phyloP scores from a whole-genome alignment of 768 basidiomycete species.

The Tricholoma terreum region DNA sequence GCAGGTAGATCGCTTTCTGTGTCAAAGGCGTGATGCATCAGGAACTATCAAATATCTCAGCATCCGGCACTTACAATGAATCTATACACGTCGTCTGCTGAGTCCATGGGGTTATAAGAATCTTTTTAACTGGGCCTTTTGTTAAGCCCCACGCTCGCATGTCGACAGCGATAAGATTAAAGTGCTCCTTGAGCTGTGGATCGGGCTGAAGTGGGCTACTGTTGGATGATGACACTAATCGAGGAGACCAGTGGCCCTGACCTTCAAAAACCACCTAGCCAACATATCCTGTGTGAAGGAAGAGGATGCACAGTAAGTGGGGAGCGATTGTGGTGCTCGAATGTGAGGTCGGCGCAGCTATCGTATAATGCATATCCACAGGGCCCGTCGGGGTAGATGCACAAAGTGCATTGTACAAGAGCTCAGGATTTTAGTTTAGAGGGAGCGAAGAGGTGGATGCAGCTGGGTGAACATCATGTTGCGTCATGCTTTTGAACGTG shows the following conservation, averaged over 20 bases:
- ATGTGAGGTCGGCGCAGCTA: slow-evolving; percentile 16
- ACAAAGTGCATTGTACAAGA: slow-evolving; percentile 15
- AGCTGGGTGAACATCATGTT: background rate
- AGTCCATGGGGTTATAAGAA: slow-evolving; percentile 19
- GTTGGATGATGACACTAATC: background rate
- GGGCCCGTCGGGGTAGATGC: slow-evolving; percentile 13
- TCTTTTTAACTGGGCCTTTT: slow-evolving; percentile 14
- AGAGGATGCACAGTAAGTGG: slow-evolving; percentile 18
- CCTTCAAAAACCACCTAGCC: slow-evolving; percentile 21
- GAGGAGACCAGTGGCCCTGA: background rate
- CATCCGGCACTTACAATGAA: slow-evolving; percentile 23
- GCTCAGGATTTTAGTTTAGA: background rate
- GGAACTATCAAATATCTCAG: background rate
- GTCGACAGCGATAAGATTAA: slow-evolving; percentile 29
- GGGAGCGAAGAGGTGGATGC: background rate
- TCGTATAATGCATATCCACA: slow-evolving; percentile 17
- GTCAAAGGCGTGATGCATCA: background rate
- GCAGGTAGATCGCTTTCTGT: slow-evolving; percentile 25
- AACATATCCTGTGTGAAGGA: slow-evolving; percentile 19
- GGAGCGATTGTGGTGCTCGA: slow-evolving; percentile 15
- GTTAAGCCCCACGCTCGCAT: slow-evolving; percentile 24
- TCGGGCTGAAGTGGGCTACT: slow-evolving; percentile 17
- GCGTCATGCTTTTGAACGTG: background rate
- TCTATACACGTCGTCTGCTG: slow-evolving; percentile 24
- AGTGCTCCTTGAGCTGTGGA: slow-evolving; percentile 19